A percentile compares a stretch with the other conserved stretches of the same genome.
These are phyloP conservation scores for Podaxis sp. DNA, from an alignment of 768 basidiomycete genomes.

Conservation along the genomic window DNA sequence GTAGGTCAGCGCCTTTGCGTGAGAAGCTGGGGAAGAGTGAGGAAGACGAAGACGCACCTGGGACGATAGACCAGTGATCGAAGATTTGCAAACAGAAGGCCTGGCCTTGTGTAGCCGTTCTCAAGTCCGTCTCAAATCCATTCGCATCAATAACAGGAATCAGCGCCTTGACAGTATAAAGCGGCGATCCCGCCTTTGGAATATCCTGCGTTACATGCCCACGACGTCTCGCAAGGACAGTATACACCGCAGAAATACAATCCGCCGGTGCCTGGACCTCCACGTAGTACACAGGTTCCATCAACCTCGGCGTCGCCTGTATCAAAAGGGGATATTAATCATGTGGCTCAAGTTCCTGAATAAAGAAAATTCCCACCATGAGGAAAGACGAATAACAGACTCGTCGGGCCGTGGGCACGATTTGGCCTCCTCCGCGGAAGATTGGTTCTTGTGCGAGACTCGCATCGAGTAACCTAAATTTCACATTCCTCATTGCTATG, in stretches of 20 bases:
- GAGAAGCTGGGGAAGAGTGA: constrained; percentile 22
- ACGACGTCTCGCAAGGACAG: constrained; percentile 94
- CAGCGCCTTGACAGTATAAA: constrained; percentile 97
- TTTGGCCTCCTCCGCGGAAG: constrained; percentile 96
- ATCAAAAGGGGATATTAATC: constrained; percentile 6
- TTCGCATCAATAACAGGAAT: constrained; percentile 99
- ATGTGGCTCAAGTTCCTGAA: constrained; percentile 7
- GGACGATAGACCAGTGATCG: constrained; percentile 99
- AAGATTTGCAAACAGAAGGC: constrained; percentile 98
- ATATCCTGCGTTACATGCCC: constrained; percentile 99
- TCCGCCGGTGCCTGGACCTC: constrained; percentile 99
- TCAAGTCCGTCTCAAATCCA: constrained; percentile 96
- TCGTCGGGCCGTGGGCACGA: constrained; percentile 97
- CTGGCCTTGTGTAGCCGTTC: constrained; percentile 97
- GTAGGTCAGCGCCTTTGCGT: constrained; percentile 19
- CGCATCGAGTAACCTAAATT: constrained; percentile 94
- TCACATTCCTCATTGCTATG: constrained; percentile 96
- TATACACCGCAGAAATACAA: constrained; percentile 98
- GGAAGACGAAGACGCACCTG: constrained; percentile 53
- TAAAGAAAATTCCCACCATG: constrained; percentile 62
- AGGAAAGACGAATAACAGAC: constrained; percentile 99
- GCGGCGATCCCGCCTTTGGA: constrained; percentile 95
- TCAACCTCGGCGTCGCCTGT: constrained; percentile 90
- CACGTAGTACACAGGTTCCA: constrained; percentile 98
- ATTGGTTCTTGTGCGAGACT: constrained; percentile 93